Evolutionary conservation across 2,329 filamentous ascomycete species (phyloP), one percentile per base, ranked within the genome.

Genomic region (Lecanosticta acicola): DNA sequence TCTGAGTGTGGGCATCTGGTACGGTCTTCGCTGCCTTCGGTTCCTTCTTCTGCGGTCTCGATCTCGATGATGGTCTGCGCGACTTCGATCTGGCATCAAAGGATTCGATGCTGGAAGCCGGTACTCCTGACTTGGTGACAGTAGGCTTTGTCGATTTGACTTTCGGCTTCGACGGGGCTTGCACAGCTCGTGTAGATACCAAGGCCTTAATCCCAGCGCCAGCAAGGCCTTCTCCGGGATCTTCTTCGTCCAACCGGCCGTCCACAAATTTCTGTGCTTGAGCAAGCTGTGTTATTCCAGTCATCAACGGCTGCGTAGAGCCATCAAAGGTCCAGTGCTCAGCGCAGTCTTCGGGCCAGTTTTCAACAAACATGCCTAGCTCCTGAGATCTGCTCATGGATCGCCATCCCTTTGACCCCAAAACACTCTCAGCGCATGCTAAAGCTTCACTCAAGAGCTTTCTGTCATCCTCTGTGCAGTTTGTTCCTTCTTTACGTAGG

Each of bases 331-430:
- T 80, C 84, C 89, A 95, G 3, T 76, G 72, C 13, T 70, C 64
- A 2, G 77, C 76, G 2, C 76, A 75, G 1, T 76, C 72, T 9
- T 72, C 71, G 0, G 87, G 84, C 60, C 91, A 88, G 21, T 78
- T 68, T 2, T 78, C 62, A 2, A 95, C 68, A 47, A 82, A 85
- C 9, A 94, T 66, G 0, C 88, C 88, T 47, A 96, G 75, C 61
- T 95, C 87, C 55, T 91, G 86, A 17, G 80, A 81, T 19, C 71
- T 67, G 47, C 83, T 85, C 57, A 88, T 81, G 0, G 80, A 72
- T 18, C 71, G 71, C 73, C 87, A 90, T 20, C 84, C 74, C 4
- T 66, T 57, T 49, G 84, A 90, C 0, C 60, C 54, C 0, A 81
- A 60, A 0, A 85, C 81, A 3, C 71, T 57, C 34, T 79, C 73